Base-by-base conservation (phyloP, 2,329 filamentous ascomycete species). In the Akanthomyces dipterigenus region DNA sequence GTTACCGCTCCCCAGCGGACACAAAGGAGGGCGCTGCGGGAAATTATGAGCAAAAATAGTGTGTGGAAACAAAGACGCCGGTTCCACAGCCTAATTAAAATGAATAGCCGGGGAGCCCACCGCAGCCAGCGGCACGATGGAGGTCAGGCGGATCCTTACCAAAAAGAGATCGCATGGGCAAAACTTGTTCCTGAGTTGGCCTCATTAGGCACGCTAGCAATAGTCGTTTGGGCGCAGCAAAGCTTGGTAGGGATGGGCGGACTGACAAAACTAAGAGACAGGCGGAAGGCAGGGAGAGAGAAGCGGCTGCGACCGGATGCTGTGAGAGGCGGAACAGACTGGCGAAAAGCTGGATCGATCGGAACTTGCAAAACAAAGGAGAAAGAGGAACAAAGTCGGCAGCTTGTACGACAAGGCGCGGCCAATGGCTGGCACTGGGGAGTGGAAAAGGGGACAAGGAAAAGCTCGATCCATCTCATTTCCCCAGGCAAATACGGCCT, bases 181-280 rank as follows among this genome's bases (percentile, higher is more conserved):
- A 63, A 38, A 64, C 60, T 48, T 63, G 45, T 50, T 63, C 34
- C 51, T 46, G 59, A 22, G 54, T 59, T 60, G 20, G n/a, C 56
- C 56, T 34, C 26, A 26, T 59, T 51, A 11, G 48, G 56, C 34
- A 43, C 43, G 45, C 55, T 58, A 58, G 31, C 55, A 57, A 26
- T 40, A 18, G 40, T 28, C 31, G 5, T 18, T 40, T 38, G 1
- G 26, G 28, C 24, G 11, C 18, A 48, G 55, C 16, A 45, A 31
- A 14, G 38, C n/a, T 43, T 55, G n/a, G n/a, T n/a, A n/a, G n/a
- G n/a, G 28, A 22, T 34, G 31, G 31, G 11, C 24, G 38, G 36
- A 38, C 56, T 49, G 18, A 50, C 45, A n/a, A 48, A 42, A 46
- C 26, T 9, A 14, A 36, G 22, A 48, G 55, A 57, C 43, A 49